phyloP scores from a whole-genome alignment of 805 yeast genomes.

The Myxozyma lipomycoides region DNA sequence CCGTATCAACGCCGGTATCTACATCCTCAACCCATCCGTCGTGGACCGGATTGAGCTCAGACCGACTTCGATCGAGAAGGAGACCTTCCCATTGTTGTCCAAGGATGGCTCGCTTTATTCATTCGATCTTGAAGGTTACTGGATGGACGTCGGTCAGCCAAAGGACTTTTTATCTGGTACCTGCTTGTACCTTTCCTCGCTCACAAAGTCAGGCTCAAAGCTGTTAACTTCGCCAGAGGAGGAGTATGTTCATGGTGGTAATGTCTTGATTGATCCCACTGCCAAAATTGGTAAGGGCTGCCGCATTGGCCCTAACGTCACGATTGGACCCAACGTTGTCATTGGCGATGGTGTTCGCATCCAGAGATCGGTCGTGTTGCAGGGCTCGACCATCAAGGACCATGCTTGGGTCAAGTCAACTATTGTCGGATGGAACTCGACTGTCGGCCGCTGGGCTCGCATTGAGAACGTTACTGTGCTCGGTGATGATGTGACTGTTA shows the following conservation, averaged over 20 bases:
- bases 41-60: conserved; percentile 94
- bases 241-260: conserved; percentile 79
- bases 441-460: conserved; percentile 98
- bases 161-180: conserved; percentile 98
- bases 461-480: conserved; percentile 95
- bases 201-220: conserved; percentile 74
- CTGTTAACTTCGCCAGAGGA: conserved; percentile 57
- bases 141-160: conserved; percentile 99
- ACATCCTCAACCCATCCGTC: conserved; percentile 95
- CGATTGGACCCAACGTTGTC: conserved; percentile 91
- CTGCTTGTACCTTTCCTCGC: conserved; percentile 80
- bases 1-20: conserved; percentile 99
- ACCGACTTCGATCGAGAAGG: conserved; percentile 99
- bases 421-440: conserved; percentile 98
- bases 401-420: conserved; percentile 98
- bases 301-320: conserved; percentile 97
- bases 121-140: conserved; percentile 96
- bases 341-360: conserved; percentile 99
- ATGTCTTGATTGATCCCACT: conserved; percentile 89
- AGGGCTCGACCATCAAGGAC: conserved; percentile 87
- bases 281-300: conserved; percentile 91
- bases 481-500: conserved; percentile 98
- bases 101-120: conserved; percentile 86
- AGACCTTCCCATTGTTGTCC: conserved; percentile 95
- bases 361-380: conserved; percentile 87